Base-by-base conservation (phyloP, 2,329 filamentous ascomycete species). In the Juglanconis juglandina region DNA sequence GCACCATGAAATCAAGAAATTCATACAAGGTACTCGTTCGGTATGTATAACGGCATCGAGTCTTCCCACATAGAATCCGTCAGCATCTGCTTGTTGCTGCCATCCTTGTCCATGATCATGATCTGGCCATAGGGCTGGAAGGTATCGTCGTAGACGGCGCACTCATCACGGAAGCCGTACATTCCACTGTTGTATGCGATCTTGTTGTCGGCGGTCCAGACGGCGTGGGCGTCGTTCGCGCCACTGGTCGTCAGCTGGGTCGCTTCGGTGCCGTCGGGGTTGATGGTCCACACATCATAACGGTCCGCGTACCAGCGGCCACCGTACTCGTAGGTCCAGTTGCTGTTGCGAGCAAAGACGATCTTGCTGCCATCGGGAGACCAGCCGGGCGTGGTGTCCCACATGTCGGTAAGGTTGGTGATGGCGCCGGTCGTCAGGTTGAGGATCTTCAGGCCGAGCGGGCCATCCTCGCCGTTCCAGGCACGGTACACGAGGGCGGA, bases 101-200 rank as follows among this genome's bases (percentile, higher is more conserved):
- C 77, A 67, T 78, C 75, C 5, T 68, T 67, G 59, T 79, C 67
- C 76, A 78, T 78, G n/a, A 74, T 60, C 53, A 76, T 69, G 49
- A 79, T 75, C 68, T 78, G 75, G 0, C 76, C 76, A 49, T 77
- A 78, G 0, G 75, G 77, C 66, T 79, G 74, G 65, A 78, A 79
- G 1, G 76, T 77, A 41, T 76, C 62, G 55, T 79, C 76, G 54
- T 74, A 79, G 1, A 73, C 64, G 0, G 72, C 69, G 10, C 70
- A 69, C 68, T 79, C 77, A 47, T 75, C 72, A 41, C 74, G 69
- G 67, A 78, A 79, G 2, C 76, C 77, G 56, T 73, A 79, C 73
- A 75, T 74, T 4, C 76, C 76, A 9, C 68, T 76, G 6, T 66
- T 72, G 46, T 71, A 80, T 63, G 76, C 62, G 41, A 79, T 78